A percentile compares a stretch with the other conserved stretches of the same genome.
Evolutionary conservation across 202 grass and related monocot genomes (phyloP).

Genomic region (Eragrostis tef): DNA sequence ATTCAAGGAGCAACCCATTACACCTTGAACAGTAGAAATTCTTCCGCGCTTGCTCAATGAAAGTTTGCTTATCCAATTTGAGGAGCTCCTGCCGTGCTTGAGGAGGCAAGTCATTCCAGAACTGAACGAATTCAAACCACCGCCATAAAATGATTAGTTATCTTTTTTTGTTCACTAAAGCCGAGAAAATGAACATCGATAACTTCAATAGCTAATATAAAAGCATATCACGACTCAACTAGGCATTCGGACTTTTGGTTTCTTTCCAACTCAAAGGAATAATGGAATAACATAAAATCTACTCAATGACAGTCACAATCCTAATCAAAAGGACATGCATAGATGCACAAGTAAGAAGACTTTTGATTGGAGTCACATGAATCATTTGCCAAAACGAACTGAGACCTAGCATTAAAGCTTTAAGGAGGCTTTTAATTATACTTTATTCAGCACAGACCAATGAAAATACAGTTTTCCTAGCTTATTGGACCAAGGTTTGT

Average conservation of each 20-base stretch:
- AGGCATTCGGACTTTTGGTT: conserved; percentile 3
- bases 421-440: conserved; percentile 12
- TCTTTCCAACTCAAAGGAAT: conserved; percentile 1
- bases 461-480: conserved; percentile 4
- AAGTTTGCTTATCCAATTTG: conserved; percentile 88
- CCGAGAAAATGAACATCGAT: background rate
- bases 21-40: conserved; percentile 97
- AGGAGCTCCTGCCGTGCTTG: conserved; percentile 74
- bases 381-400: conserved; percentile 11
- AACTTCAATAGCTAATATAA: conserved; percentile 33
- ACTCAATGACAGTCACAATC: background rate
- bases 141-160: conserved; percentile 34
- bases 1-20: conserved; percentile 87
- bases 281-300: background rate
- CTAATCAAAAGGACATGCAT: conserved; percentile 31
- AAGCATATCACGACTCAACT: conserved; percentile 24
- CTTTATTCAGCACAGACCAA: background rate
- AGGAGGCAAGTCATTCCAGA: conserved; percentile 77
- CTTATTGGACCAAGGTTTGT: conserved; percentile 2
- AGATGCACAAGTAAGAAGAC: conserved; percentile 9
- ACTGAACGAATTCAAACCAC: conserved; percentile 63
- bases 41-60: conserved; percentile 90
- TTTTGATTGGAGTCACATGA: conserved; percentile 19
- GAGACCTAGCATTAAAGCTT: background rate
- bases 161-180: conserved; percentile 25